Evolutionary conservation across 2,329 filamentous ascomycete genomes (phyloP).

Genomic region (Sclerotinia subarctica): DNA sequence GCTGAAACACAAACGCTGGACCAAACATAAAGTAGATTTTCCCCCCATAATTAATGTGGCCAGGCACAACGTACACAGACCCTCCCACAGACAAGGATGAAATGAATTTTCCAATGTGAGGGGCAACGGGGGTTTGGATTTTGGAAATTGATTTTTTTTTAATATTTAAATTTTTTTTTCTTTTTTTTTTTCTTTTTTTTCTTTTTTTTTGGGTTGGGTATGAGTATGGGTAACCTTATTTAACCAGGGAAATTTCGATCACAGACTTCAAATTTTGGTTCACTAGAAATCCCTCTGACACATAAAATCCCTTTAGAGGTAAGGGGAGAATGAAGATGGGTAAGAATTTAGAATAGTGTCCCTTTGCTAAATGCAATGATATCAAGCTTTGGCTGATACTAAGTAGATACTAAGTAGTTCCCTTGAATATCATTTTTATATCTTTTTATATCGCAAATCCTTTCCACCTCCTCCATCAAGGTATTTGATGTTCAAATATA

Average conservation of each 20-base stretch:
- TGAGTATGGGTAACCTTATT: no score
- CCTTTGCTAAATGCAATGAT: no score
- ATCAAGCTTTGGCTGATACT: no score
- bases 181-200: no score
- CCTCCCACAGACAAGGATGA: background rate
- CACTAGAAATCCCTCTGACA: slow-evolving; percentile 1
- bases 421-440: background rate
- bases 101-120: background rate
- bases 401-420: no score
- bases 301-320: background rate
- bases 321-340: background rate
- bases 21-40: background rate
- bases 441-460: background rate
- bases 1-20: background rate
- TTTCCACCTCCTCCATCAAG: background rate
- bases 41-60: background rate
- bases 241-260: background rate
- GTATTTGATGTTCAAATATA: no score
- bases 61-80: background rate
- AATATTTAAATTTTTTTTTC: no score
- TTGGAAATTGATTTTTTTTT: background rate
- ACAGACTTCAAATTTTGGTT: background rate
- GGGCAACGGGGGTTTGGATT: background rate
- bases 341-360: background rate
- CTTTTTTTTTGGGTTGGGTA: no score